Percentiles rank a stretch among this genome's conserved stretches.
These are phyloP conservation scores for Pelargonium fulgidum DNA, from an alignment of 441 rosid species.

Conservation along the genomic window DNA sequence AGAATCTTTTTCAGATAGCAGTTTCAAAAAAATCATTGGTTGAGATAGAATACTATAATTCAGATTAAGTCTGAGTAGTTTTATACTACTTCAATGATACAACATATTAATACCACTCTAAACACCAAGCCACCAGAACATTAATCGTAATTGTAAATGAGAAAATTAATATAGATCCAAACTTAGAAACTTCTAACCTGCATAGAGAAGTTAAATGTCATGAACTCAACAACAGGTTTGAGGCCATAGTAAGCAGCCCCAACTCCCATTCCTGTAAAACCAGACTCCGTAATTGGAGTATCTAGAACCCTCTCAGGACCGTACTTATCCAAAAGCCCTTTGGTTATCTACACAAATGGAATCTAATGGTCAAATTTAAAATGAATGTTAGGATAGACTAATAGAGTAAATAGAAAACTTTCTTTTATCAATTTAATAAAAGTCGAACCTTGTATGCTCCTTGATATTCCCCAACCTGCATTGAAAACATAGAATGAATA, in stretches of 20 bases:
- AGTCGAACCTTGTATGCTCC: constrained; percentile 91
- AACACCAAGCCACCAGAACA: background rate
- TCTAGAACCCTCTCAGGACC: constrained; percentile 95
- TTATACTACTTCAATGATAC: background rate
- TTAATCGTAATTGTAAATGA: background rate
- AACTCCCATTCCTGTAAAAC: constrained; percentile 95
- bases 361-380: constrained; percentile 8
- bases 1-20: background rate
- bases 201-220: constrained; percentile 95
- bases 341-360: constrained; percentile 49
- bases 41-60: background rate
- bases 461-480: constrained; percentile 94
- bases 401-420: background rate
- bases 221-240: constrained; percentile 84
- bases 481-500: constrained; percentile 11
- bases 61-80: background rate
- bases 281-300: constrained; percentile 98
- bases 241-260: constrained; percentile 96
- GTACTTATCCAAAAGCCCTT: constrained; percentile 86
- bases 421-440: background rate
- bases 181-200: constrained; percentile 42
- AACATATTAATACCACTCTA: background rate
- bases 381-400: background rate
- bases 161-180: background rate
- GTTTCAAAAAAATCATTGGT: background rate